Percentiles rank a stretch among this genome's conserved stretches.
Conservation (phyloP, 1,284 basidiomycete genomes). For the Sphagnurus paluster region DNA sequence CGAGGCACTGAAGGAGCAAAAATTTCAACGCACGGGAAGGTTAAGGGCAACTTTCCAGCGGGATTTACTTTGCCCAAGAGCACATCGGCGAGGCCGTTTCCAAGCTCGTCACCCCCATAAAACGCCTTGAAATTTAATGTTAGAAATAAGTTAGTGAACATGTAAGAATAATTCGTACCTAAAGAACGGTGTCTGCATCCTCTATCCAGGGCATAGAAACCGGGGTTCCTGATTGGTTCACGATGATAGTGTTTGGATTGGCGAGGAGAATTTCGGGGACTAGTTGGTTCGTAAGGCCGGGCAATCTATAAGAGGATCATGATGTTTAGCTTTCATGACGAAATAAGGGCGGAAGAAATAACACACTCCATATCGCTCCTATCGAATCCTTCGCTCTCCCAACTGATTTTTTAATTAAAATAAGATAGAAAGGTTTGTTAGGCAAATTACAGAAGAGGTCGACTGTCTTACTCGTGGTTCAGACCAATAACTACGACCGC, state of each 20-base stretch:
- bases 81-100: slow-evolving; percentile 52
- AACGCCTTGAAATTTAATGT: slow-evolving; percentile 36
- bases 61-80: slow-evolving; percentile 57
- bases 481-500: slow-evolving; percentile 47
- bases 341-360: background rate
- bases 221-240: slow-evolving; percentile 53
- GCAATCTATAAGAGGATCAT: slow-evolving; percentile 35
- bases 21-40: slow-evolving; percentile 41
- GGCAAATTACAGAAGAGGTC: no score
- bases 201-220: slow-evolving; percentile 54
- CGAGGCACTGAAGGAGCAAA: background rate
- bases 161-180: slow-evolving; percentile 28
- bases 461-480: slow-evolving; percentile 42
- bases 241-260: slow-evolving; percentile 51
- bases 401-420: slow-evolving; percentile 28
- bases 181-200: slow-evolving; percentile 43
- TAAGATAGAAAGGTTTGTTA: background rate
- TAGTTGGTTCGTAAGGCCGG: slow-evolving; percentile 49
- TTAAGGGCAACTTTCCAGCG: slow-evolving; percentile 47
- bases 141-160: background rate
- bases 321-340: background rate
- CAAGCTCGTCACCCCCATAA: slow-evolving; percentile 58
- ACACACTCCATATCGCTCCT: slow-evolving; percentile 37
- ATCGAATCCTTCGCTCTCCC: slow-evolving; percentile 52
- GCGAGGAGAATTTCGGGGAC: slow-evolving; percentile 47